Conservation (phyloP, 305 asterid genomes). For the Lippia alba region DNA sequence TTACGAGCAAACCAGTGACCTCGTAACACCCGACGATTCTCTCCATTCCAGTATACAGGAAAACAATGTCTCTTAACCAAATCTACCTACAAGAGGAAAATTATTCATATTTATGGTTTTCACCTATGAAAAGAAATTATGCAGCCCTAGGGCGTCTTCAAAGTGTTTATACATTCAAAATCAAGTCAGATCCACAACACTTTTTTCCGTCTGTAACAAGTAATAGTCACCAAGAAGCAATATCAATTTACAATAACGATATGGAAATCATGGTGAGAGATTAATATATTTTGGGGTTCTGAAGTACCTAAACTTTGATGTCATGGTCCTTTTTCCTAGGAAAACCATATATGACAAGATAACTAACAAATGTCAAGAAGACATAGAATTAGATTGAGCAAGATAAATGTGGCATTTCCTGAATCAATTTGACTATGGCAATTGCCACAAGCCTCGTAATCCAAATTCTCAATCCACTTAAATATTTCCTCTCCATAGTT, state of each 20-base stretch:
- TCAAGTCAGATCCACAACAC: background rate
- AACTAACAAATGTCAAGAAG: conserved; percentile 4
- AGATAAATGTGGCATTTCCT: background rate
- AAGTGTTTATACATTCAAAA: conserved; percentile 11
- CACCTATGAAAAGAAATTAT: background rate
- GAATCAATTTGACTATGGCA: background rate
- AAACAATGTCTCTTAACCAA: conserved; percentile 87
- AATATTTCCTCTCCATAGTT: background rate
- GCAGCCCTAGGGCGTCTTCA: conserved; percentile 15
- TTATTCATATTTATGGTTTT: conserved; percentile 29
- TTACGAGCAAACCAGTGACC: conserved; percentile 99
- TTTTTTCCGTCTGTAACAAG: background rate
- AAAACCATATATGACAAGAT: background rate
- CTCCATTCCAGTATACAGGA: conserved; percentile 98
- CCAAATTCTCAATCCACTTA: conserved; percentile 16
- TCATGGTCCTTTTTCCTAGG: background rate
- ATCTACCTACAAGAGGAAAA: conserved; percentile 72
- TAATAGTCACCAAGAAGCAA: background rate
- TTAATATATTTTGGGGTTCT: background rate
- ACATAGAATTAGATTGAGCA: background rate
- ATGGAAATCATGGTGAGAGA: background rate
- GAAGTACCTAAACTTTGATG: background rate
- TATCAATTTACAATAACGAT: background rate
- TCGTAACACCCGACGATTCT: conserved; percentile 86
- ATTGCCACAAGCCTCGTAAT: background rate